Base-by-base conservation (phyloP, 2,329 filamentous ascomycete genomes). In the Emmonsiellopsis sp. region DNA sequence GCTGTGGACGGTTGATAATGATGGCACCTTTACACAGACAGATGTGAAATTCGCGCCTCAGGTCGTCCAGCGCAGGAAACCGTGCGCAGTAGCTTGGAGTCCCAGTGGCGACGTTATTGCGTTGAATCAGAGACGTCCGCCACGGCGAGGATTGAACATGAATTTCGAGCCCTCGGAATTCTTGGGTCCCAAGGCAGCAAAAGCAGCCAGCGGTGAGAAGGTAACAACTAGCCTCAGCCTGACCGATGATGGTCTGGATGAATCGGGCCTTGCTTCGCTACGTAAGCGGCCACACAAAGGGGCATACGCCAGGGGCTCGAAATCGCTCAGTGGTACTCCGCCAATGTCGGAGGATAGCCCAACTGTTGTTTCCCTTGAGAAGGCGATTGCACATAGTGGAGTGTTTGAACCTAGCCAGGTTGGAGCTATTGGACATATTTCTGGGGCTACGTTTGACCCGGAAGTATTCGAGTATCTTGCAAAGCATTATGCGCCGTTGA, bases 1-100 rank as follows among this genome's bases (percentile, higher is more conserved):
- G 6, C 69, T 85, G 39, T 85, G 82, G 82, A 83, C 80, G 10
- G 82, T 83, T 42, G 81, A 80, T 6, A 74, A 77, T 46, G 77
- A 81, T 55, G 82, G 82, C 11, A 72, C 77, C 8, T 84, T 85
- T 57, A 76, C 80, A 14, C 82, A 85, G 62, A 80, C 77, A 34
- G 82, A 85, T 60, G 73, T 84, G 36, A 77, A 81, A 54, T 80
- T 79, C 67, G 74, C 77, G 6, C 73, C 78, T 7, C 81, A 82
- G 57, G 73, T 79, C n/a, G 72, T 81, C 47, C 79, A 82, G 60
- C 74, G 77, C 55, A 74, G 79, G 39, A 77, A 77, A 52, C 68
- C 80, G 61, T 80, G 80, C 60, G 73, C 80, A 1, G 70, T 82
- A 56, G 76, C 76, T 42, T 75, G 82, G 65, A 81, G 79, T 45